Conservation (phyloP, 495 filamentous ascomycete genomes). For the Apodospora peruviana region DNA sequence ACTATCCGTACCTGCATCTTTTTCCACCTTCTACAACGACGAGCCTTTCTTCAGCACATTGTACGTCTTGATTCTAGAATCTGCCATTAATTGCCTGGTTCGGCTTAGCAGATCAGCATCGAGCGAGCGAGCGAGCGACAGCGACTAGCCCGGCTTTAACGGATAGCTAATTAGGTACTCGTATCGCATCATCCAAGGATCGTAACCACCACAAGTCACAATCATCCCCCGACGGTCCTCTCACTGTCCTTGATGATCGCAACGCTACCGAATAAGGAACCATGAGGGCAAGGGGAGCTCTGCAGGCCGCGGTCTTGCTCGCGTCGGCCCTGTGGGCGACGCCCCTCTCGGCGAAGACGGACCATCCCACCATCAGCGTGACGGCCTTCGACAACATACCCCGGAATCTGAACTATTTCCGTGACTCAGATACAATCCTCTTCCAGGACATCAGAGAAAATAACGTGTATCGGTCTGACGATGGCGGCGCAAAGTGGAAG, state of each 20-base stretch:
- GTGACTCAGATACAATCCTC: slow-evolving; percentile 72
- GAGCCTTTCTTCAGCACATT: too few species aligned
- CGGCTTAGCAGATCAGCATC: too few species aligned
- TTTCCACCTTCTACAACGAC: background rate
- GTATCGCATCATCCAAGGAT: too few species aligned
- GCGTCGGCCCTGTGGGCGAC: slow-evolving; percentile 34
- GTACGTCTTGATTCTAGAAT: too few species aligned
- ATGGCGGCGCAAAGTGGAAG: slow-evolving; percentile 74
- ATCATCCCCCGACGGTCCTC: too few species aligned
- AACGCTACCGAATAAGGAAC: slow-evolving; percentile 15
- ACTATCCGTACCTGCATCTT: background rate
- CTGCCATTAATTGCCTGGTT: too few species aligned
- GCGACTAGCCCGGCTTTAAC: too few species aligned
- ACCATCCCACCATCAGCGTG: slow-evolving; percentile 37
- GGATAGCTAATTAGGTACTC: too few species aligned
- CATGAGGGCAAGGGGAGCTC: slow-evolving; percentile 43
- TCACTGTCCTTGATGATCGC: slow-evolving; percentile 20
- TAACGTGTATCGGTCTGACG: slow-evolving; percentile 63
- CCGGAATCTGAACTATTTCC: slow-evolving; percentile 70
- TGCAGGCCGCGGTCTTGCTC: slow-evolving; percentile 35
- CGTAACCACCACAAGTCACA: too few species aligned
- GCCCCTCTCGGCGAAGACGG: slow-evolving; percentile 41
- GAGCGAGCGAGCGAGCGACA: too few species aligned
- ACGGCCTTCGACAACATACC: slow-evolving; percentile 59
- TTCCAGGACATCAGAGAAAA: slow-evolving; percentile 51